Evolutionary conservation across 257 asterid species (phyloP).

Genomic region (Rhazya stricta): DNA sequence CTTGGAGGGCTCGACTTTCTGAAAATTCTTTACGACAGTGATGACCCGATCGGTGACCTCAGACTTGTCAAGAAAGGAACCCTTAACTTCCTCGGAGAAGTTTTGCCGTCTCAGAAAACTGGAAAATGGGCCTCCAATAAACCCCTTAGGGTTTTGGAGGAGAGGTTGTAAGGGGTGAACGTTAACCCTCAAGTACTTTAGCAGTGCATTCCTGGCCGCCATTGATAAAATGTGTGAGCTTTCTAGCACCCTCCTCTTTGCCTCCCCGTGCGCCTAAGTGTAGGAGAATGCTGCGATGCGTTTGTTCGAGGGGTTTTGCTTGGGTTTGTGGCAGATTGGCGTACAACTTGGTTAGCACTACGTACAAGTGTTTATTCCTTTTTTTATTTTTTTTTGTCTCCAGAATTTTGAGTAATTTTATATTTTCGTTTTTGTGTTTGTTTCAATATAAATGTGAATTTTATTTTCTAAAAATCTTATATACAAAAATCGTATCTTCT

Average conservation of each 20-base stretch:
- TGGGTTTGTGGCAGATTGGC: not conserved
- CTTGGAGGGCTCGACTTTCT: constrained; percentile 79
- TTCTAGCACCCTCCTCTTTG: not conserved
- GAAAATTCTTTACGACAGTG: constrained; percentile 58
- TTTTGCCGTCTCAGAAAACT: constrained; percentile 43
- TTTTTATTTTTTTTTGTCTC: no score
- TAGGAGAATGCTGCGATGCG: not conserved
- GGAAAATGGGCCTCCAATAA: constrained; percentile 29
- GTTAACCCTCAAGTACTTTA: constrained; percentile 58
- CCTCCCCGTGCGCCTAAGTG: not conserved
- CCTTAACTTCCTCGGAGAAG: constrained; percentile 62
- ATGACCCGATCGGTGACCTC: constrained; percentile 86
- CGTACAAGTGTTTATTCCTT: not conserved
- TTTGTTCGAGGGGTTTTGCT: not conserved
- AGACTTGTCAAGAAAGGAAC: constrained; percentile 74
- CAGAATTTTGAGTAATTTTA: no score
- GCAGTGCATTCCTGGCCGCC: constrained; percentile 72
- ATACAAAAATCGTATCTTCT: no score
- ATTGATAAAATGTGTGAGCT: constrained; percentile 3
- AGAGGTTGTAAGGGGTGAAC: constrained; percentile 28
- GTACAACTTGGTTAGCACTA: not conserved
- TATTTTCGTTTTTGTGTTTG: no score
- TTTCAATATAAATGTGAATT: no score
- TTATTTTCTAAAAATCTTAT: no score
- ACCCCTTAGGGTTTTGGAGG: constrained; percentile 30